Evolutionary conservation across 2,329 filamentous ascomycete genomes (phyloP).

Genomic region (Paramyrothecium roridum): DNA sequence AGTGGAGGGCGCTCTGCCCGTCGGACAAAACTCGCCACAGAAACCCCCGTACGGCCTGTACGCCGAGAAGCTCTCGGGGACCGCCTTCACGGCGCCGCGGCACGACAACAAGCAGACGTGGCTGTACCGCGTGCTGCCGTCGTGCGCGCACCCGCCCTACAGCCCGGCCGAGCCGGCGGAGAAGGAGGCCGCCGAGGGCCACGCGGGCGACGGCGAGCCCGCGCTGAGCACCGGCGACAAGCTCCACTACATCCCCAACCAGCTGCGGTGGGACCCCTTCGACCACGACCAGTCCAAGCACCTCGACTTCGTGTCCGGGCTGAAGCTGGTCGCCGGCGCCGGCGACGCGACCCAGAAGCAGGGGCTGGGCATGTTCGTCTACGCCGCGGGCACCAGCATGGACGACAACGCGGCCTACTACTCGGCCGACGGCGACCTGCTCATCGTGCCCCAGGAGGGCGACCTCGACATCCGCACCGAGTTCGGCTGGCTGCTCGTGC

Average conservation of each 20-base stretch:
- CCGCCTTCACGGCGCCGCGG: conserved; percentile 67
- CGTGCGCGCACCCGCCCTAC: conserved; percentile 59
- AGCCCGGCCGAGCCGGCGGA: conserved; percentile 33
- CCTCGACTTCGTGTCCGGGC: conserved; percentile 50
- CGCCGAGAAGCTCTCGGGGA: conserved; percentile 74
- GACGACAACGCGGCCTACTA: conserved; percentile 72
- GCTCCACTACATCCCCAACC: conserved; percentile 58
- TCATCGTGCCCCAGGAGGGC: conserved; percentile 74
- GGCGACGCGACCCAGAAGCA: conserved; percentile 77
- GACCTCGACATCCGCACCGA: conserved; percentile 75
- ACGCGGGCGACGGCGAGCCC: conserved; percentile 19
- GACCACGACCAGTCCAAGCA: conserved; percentile 59
- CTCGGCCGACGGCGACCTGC: conserved; percentile 76
- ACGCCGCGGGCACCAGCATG: conserved; percentile 78
- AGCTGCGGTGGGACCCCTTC: conserved; percentile 80
- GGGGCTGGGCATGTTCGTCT: conserved; percentile 78
- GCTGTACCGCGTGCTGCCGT: conserved; percentile 68
- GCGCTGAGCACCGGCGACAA: conserved; percentile 14
- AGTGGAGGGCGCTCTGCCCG: conserved; percentile 67
- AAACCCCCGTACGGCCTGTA: conserved; percentile 77
- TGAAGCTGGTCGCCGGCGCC: conserved; percentile 73
- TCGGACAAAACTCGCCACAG: conserved; percentile 79
- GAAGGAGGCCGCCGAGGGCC: conserved; percentile 14
- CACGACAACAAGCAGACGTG: conserved; percentile 69
- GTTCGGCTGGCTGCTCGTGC: conserved; percentile 69